phyloP scores from a whole-genome alignment of 805 yeast species.

The Teunomyces barrocoloradensis region DNA sequence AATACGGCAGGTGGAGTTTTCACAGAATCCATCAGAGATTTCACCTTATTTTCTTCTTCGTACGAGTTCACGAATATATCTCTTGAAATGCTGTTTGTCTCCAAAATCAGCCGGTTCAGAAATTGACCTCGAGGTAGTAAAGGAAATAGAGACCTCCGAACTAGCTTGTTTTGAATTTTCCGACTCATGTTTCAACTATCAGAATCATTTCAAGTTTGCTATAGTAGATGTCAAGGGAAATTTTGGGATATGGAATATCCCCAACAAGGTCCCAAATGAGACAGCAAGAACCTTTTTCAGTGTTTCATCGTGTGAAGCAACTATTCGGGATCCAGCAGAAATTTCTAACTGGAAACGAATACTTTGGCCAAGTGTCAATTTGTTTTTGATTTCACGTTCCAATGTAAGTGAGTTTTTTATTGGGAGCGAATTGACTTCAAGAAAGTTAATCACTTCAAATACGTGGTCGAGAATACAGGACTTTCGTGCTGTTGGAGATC shows the following conservation, averaged over 20 bases:
- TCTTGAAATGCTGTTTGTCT: conserved; percentile 23
- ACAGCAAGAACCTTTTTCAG: background rate
- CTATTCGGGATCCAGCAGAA: conserved; percentile 45
- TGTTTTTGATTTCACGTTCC: conserved; percentile 42
- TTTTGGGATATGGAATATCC: conserved; percentile 40
- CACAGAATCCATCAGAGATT: conserved; percentile 15
- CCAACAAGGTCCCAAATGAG: background rate
- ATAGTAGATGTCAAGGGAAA: conserved; percentile 54
- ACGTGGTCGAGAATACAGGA: conserved; percentile 56
- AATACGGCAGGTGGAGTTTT: conserved; percentile 40
- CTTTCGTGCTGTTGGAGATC: conserved; percentile 26
- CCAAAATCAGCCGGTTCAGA: background rate
- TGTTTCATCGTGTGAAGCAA: background rate
- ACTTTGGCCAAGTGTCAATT: conserved; percentile 39
- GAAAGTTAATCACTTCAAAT: conserved; percentile 45
- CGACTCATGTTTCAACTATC: conserved; percentile 46
- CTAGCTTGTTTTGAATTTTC: conserved; percentile 38
- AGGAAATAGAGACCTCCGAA: conserved; percentile 17
- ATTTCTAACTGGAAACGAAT: conserved; percentile 56
- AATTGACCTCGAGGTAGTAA: conserved; percentile 11
- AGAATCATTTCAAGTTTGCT: conserved; percentile 35
- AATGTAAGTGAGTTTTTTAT: conserved; percentile 33
- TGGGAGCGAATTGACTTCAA: conserved; percentile 19
- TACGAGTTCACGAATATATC: conserved; percentile 31
- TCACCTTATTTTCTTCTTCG: conserved; percentile 35